Evolutionary conservation across 2,329 filamentous ascomycete species (phyloP), one percentile per base, ranked within the genome.

Genomic region (Ophiostoma australiae): DNA sequence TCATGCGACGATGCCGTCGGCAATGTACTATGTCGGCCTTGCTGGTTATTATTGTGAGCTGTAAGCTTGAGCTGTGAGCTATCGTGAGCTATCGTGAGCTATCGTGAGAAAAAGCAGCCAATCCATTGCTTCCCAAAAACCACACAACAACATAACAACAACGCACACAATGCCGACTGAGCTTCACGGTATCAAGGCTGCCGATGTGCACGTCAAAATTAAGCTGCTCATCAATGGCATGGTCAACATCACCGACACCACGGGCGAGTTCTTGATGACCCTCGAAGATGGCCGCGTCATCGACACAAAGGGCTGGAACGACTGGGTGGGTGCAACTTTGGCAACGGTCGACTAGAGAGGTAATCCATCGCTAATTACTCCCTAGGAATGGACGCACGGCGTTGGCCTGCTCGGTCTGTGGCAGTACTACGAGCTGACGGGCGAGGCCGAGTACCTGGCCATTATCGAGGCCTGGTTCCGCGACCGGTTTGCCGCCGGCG

Each of bases 221-320:
- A 82, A 86, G 55, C 83, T 87, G 23, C 83, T 94, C 72, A 93
- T 92, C 75, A 80, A 90, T 77, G 91, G 91, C 76, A 84, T 94
- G 61, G 85, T 94, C 78, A 91, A 91, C 79, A 93, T 94, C 80
- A 87, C 88, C 76, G 91, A 94, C 80, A 85, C 84, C 55, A 91
- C 89, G 0, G 91, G 91, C 68, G 84, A 91, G 76, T 94, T 93
- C 78, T 83, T 94, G 33, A 82, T 93, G 72, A 87, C 83, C 27
- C 84, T 94, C 48, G 83, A 85, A 1, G 91, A 94, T 76, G 91
- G 91, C 71, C 86, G 90, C 48, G 83, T 93, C 68, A 93, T 94
- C 77, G 91, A 94, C 79, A 93, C 91, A 71, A 94, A 94, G 80
- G 91, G 90, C 71, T 94, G 91, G 91, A 86, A 90, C 74, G 89